These are phyloP conservation scores for Candida maesae DNA, from an alignment of 805 yeast genomes.

Conservation along the genomic window DNA sequence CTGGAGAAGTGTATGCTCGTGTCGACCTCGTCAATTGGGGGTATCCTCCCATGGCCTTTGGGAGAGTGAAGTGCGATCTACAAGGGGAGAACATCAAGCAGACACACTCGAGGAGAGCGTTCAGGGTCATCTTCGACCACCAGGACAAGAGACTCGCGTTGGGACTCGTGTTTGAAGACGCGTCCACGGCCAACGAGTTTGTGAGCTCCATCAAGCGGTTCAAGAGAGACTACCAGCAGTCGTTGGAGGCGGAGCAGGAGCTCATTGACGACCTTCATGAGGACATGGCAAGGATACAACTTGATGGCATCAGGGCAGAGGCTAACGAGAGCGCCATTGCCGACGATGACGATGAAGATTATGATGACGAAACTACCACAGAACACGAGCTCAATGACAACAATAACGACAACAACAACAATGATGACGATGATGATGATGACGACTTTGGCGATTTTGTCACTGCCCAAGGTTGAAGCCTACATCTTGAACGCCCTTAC, in stretches of 20 bases:
- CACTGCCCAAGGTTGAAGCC: too few relatives aligned
- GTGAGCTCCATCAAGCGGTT: slow-evolving; percentile 4
- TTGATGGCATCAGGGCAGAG: not conserved
- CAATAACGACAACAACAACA: too few relatives aligned
- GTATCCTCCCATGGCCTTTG: slow-evolving; percentile 26
- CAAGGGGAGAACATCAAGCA: slow-evolving; percentile 29
- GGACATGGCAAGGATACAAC: not conserved
- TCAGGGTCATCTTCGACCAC: slow-evolving; percentile 33
- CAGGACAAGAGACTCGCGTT: slow-evolving; percentile 32
- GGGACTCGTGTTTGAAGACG: slow-evolving; percentile 38
- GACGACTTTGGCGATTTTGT: too few relatives aligned
- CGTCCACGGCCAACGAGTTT: slow-evolving; percentile 10
- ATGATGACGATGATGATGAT: too few relatives aligned
- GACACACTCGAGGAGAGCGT: slow-evolving; percentile 27
- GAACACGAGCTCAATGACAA: not conserved
- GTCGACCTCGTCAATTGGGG: not conserved
- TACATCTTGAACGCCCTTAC: too few relatives aligned
- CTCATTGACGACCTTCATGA: not conserved
- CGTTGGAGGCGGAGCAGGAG: slow-evolving; percentile 1
- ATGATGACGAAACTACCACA: too few relatives aligned
- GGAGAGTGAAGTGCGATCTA: slow-evolving; percentile 31
- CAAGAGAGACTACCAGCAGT: slow-evolving; percentile 2
- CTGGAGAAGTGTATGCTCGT: not conserved
- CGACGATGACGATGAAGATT: slow-evolving; percentile 9
- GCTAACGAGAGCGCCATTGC: not conserved